Evolutionary conservation across 805 yeast genomes (phyloP).

Genomic region (Maudiozyma serrabonitensis): DNA sequence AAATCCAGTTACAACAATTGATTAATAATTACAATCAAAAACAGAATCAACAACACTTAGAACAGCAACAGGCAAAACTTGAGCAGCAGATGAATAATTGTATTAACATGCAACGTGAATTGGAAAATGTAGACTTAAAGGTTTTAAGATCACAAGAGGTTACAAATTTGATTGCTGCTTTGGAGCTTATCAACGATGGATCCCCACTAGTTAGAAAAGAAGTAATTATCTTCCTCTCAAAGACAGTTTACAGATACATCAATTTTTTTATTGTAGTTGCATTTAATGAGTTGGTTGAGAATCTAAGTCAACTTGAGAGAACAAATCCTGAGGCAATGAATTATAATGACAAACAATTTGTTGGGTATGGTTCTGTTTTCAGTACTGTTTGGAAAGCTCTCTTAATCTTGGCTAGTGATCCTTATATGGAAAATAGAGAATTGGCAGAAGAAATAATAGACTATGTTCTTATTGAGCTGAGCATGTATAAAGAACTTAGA

Average conservation of each 20-base stretch:
- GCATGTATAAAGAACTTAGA: conserved; percentile 44
- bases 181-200: conserved; percentile 72
- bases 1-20: conserved; percentile 24
- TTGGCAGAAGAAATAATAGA: conserved; percentile 71
- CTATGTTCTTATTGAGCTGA: conserved; percentile 50
- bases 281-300: conserved; percentile 74
- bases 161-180: conserved; percentile 55
- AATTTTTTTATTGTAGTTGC: conserved; percentile 80
- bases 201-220: conserved; percentile 85
- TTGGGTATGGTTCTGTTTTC: conserved; percentile 82
- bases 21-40: conserved; percentile 21
- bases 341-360: conserved; percentile 42
- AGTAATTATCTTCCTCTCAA: conserved; percentile 64
- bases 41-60: conserved; percentile 17
- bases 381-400: conserved; percentile 83
- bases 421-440: conserved; percentile 68
- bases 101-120: conserved; percentile 20
- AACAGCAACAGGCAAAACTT: conserved; percentile 23
- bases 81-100: conserved; percentile 26
- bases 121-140: conserved; percentile 26
- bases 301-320: conserved; percentile 50
- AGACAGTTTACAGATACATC: conserved; percentile 57
- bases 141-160: conserved; percentile 61
- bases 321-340: conserved; percentile 13
- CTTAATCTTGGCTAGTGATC: conserved; percentile 74